phyloP scores from a whole-genome alignment of 2,329 filamentous ascomycete genomes.

The Trichoderma brevicompactum region DNA sequence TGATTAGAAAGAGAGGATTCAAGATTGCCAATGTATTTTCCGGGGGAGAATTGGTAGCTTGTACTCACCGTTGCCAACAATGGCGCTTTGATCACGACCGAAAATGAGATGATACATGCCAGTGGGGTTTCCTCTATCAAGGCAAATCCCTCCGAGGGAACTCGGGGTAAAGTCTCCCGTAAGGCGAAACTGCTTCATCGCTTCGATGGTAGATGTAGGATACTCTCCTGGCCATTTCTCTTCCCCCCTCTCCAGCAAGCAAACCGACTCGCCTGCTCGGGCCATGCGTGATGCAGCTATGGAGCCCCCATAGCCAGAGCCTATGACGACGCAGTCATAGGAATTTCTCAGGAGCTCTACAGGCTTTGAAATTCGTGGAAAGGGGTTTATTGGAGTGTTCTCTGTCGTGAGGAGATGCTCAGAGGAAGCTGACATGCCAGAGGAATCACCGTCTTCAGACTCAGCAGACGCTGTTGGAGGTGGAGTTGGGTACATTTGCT shows the following conservation, averaged over 20 bases:
- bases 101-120: constrained; percentile 67
- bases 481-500: constrained; percentile 14
- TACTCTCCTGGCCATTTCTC: constrained; percentile 72
- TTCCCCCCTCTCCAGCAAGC: constrained; percentile 65
- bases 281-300: constrained; percentile 69
- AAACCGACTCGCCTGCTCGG: constrained; percentile 60
- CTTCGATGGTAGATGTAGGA: constrained; percentile 53
- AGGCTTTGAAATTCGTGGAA: constrained; percentile 60
- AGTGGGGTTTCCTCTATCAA: constrained; percentile 56
- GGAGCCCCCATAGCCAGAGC: constrained; percentile 70
- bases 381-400: constrained; percentile 35
- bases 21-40: no score
- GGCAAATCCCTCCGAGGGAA: constrained; percentile 42
- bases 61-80: constrained; percentile 59
- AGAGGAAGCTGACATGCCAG: not conserved
- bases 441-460: not conserved
- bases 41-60: not conserved
- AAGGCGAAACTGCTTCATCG: constrained; percentile 57
- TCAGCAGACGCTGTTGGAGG: not conserved
- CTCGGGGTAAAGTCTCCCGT: constrained; percentile 57
- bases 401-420: not conserved
- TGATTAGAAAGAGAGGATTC: not conserved
- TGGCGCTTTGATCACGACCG: constrained; percentile 66
- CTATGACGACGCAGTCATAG: constrained; percentile 70
- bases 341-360: constrained; percentile 59